A percentile compares a stretch with the other conserved stretches of the same genome.
Evolutionary conservation across 805 yeast genomes (phyloP).

Genomic region (Hanseniaspora clermontiae): DNA sequence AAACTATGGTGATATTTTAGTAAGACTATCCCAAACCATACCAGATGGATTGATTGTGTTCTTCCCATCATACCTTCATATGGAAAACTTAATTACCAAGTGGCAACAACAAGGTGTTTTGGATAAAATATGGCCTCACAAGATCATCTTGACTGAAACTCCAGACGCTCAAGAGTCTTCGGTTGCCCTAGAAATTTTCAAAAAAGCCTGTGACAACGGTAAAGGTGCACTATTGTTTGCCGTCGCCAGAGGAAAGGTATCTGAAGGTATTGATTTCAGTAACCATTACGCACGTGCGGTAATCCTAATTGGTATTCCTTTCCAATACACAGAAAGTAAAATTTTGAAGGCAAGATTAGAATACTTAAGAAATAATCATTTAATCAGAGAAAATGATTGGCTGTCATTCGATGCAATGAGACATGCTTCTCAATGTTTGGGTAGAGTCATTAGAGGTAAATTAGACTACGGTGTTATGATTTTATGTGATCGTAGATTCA

Average conservation of each 20-base stretch:
- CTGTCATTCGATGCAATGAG: slow-evolving; percentile 98
- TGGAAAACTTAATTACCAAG: slow-evolving; percentile 96
- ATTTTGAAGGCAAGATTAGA: slow-evolving; percentile 90
- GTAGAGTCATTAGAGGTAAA: slow-evolving; percentile 93
- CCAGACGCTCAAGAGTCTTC: slow-evolving; percentile 99
- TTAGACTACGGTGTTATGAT: slow-evolving; percentile 99
- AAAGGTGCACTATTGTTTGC: slow-evolving; percentile 92
- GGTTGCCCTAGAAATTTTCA: slow-evolving; percentile 82
- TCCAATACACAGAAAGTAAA: slow-evolving; percentile 95
- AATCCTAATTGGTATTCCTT: slow-evolving; percentile 96
- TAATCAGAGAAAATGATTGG: slow-evolving; percentile 87
- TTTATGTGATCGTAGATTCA: slow-evolving; percentile 84
- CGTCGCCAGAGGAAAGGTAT: slow-evolving; percentile 97
- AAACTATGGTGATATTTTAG: slow-evolving; percentile 82
- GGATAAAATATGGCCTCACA: slow-evolving; percentile 97
- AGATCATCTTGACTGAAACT: slow-evolving; percentile 86
- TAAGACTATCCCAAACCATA: slow-evolving; percentile 86
- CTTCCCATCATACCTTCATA: slow-evolving; percentile 90
- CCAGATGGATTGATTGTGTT: slow-evolving; percentile 98
- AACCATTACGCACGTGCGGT: slow-evolving; percentile 97
- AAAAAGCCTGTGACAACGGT: slow-evolving; percentile 95
- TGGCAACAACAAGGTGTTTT: slow-evolving; percentile 98
- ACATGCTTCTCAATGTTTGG: slow-evolving; percentile 97
- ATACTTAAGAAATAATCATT: slow-evolving; percentile 82
- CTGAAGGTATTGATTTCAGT: slow-evolving; percentile 98